Conservation (phyloP, 768 basidiomycete genomes). For the Tricholoma flavovirens region DNA sequence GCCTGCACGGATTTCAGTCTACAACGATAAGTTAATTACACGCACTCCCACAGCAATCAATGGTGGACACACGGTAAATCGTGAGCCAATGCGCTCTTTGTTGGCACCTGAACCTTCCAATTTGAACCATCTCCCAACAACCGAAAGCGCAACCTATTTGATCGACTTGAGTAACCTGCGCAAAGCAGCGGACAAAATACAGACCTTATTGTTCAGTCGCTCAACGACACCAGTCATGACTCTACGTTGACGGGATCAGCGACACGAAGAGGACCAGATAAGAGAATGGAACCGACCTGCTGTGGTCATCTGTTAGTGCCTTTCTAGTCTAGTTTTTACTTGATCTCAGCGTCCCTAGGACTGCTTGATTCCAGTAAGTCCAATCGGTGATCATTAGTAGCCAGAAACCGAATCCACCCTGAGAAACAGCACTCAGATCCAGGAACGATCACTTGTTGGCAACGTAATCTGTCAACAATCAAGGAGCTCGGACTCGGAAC, state of each 20-base stretch:
- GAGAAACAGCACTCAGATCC: too few species aligned
- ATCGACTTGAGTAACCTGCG: neutral
- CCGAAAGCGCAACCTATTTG: constrained; percentile 38
- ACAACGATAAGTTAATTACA: constrained; percentile 3
- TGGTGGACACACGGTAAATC: constrained; percentile 43
- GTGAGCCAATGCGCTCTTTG: constrained; percentile 56
- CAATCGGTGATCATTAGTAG: neutral
- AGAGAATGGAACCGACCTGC: neutral
- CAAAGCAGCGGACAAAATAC: neutral
- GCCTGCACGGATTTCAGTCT: constrained; percentile 78
- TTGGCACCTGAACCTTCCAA: constrained; percentile 67
- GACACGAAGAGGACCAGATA: neutral
- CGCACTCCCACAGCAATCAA: neutral
- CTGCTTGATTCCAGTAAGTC: neutral
- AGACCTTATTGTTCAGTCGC: constrained; percentile 25
- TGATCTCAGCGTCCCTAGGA: neutral
- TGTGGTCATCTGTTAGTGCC: neutral
- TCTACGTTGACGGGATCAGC: neutral
- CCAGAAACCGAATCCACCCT: too few species aligned
- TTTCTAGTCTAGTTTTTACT: neutral
- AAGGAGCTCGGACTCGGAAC: too few species aligned
- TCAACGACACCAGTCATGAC: constrained; percentile 9
- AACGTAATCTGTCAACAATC: neutral
- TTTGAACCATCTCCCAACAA: constrained; percentile 62
- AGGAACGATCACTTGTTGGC: neutral